phyloP scores from a whole-genome alignment of 192 early-diverging fungal species.

The Funneliformis geosporum region DNA sequence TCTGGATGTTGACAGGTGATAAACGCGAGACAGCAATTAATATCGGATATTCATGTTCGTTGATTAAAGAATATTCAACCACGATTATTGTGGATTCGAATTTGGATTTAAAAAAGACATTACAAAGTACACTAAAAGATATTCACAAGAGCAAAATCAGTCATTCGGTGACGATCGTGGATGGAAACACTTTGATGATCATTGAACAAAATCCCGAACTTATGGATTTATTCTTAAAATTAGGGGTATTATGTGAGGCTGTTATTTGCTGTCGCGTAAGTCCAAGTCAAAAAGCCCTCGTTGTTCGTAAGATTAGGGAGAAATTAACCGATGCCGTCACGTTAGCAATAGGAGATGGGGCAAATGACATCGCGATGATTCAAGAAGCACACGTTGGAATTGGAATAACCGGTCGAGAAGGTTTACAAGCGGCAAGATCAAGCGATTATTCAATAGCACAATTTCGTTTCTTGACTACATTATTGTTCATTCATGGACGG shows the following conservation, averaged over 20 bases:
- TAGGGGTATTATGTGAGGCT: constrained; percentile 74
- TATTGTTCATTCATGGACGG: constrained; percentile 89
- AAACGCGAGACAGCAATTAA: constrained; percentile 92
- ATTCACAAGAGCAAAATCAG: constrained; percentile 39
- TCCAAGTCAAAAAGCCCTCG: constrained; percentile 86
- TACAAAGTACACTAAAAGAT: constrained; percentile 41
- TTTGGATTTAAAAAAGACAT: constrained; percentile 37
- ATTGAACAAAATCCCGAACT: constrained; percentile 56
- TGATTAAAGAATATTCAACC: constrained; percentile 57
- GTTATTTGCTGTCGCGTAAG: constrained; percentile 94
- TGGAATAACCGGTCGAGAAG: constrained; percentile 88
- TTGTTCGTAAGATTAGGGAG: constrained; percentile 70
- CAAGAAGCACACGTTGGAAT: constrained; percentile 91
- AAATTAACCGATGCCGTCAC: constrained; percentile 57
- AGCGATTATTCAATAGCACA: constrained; percentile 89
- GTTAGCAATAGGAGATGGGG: constrained; percentile 91
- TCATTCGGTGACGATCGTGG: constrained; percentile 51
- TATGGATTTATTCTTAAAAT: constrained; percentile 64
- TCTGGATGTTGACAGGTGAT: constrained; percentile 94
- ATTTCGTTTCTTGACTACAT: constrained; percentile 78
- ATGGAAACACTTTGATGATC: constrained; percentile 44
- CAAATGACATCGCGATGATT: constrained; percentile 96
- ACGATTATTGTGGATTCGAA: constrained; percentile 49
- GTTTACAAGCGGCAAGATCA: constrained; percentile 81
- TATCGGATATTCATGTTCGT: constrained; percentile 77